A percentile compares a stretch with the other conserved stretches of the same genome.
phyloP scores from a whole-genome alignment of 1,284 basidiomycete species.

The Bondarzewia mesenterica region DNA sequence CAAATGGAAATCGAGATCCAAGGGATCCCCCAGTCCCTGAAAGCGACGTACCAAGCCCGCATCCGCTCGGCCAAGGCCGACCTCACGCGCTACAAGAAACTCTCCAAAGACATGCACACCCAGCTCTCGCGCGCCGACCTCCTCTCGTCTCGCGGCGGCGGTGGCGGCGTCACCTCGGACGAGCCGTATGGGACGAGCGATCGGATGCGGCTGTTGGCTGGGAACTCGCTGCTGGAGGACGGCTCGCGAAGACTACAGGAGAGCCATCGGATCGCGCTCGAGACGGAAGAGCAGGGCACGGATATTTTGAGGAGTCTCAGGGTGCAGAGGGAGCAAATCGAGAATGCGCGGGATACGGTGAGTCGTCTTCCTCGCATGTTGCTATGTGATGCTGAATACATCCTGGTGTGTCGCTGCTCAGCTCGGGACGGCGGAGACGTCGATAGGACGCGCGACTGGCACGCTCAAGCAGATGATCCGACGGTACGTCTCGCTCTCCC shows the following conservation, averaged over 20 bases:
- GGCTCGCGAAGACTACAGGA: constrained; percentile 80
- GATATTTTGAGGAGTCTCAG: constrained; percentile 86
- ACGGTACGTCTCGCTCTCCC: constrained; percentile 36
- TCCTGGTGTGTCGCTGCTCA: constrained; percentile 17
- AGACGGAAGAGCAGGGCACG: constrained; percentile 94
- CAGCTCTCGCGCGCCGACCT: constrained; percentile 55
- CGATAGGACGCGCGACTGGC: constrained; percentile 65
- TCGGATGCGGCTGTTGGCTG: constrained; percentile 71
- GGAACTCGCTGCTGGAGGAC: constrained; percentile 69
- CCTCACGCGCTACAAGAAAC: constrained; percentile 72
- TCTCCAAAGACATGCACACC: constrained; percentile 56
- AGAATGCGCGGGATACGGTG: constrained; percentile 87
- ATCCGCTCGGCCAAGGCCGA: constrained; percentile 68
- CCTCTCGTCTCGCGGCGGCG: constrained; percentile 29
- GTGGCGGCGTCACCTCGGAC: constrained; percentile 54
- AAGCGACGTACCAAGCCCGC: constrained; percentile 65
- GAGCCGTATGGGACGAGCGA: constrained; percentile 73
- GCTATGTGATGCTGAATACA: background rate
- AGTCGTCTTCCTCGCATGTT: constrained; percentile 20
- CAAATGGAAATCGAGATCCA: constrained; percentile 99
- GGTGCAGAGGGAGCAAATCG: constrained; percentile 90
- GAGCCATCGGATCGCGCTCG: constrained; percentile 87
- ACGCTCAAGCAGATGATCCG: constrained; percentile 74
- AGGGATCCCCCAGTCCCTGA: constrained; percentile 83
- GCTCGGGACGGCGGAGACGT: constrained; percentile 63